Base-by-base conservation (phyloP, 768 basidiomycete genomes). In the Boletellus emodensis region DNA sequence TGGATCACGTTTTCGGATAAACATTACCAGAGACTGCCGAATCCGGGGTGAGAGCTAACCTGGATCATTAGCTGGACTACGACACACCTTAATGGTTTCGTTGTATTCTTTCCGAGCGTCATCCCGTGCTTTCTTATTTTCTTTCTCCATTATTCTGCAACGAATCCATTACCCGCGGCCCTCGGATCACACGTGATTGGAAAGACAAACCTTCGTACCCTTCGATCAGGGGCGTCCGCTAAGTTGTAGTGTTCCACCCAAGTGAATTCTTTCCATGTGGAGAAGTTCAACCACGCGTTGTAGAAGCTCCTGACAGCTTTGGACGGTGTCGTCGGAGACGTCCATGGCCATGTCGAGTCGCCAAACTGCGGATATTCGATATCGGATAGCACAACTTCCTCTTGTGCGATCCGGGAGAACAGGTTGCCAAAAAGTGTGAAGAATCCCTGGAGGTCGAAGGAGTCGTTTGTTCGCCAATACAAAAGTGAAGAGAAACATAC, bases 81-180 rank as follows among this genome's bases (percentile, higher is more conserved):
- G 4, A 68, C 85, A 49, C 58, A 94, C 94, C 62, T 87, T 75
- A 26, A 99, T 77, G 5, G 85, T 86, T 36, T 97, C 94, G 61
- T 93, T 97, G 68, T 95, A 98, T 53, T 98, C 94, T 62, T 81
- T 81, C 35, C 87, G 79, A 6, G 87, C 87, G 35, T 92, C 87
- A 26, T 96, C 92, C 13, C 94, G 79, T 3, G 83, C 82, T 63
- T 94, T 94, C 69, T 89, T 91, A 69, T 99, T 98, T 57, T 97
- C 96, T 60, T 85, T 90, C 64, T 98, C 96, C 88, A 98, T 94
- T 40, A 92, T 62, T 59, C 90, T 91, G 32, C 13, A 28, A 33
- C 7, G 38, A 17, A 40, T 59, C 26, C 48, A 38, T 13, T 3
- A 7, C 24, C 24, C 24, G n/a, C 42, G 20, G 11, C 3, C 24